These are phyloP conservation scores for Kwoniella sp. DNA, from an alignment of 768 basidiomycete genomes.

Conservation along the genomic window DNA sequence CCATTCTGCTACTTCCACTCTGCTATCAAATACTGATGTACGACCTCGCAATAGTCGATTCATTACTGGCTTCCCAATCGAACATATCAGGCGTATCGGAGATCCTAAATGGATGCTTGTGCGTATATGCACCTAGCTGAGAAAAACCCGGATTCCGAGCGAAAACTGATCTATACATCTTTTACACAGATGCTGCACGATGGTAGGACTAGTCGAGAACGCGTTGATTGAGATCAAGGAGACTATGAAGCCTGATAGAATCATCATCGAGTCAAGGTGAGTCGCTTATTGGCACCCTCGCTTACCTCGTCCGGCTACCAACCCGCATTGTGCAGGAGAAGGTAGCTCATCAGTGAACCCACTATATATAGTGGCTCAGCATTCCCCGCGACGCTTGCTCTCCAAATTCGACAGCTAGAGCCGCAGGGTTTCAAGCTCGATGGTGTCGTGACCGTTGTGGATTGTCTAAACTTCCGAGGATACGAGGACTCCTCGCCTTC, in stretches of 20 bases:
- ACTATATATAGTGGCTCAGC: constrained; percentile 73
- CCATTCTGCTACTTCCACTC: no score
- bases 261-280: constrained; percentile 93
- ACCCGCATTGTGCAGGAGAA: no score
- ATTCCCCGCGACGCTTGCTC: constrained; percentile 91
- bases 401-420: constrained; percentile 89
- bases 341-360: background rate
- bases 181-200: constrained; percentile 75
- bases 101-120: constrained; percentile 97
- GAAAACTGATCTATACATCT: background rate
- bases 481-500: constrained; percentile 92
- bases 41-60: constrained; percentile 67
- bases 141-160: background rate
- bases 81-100: constrained; percentile 80
- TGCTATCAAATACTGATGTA: background rate
- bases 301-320: no score
- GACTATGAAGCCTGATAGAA: constrained; percentile 80
- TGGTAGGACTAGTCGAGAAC: constrained; percentile 91
- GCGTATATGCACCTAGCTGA: constrained; percentile 49
- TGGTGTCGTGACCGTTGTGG: constrained; percentile 83
- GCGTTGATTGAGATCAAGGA: constrained; percentile 84
- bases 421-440: constrained; percentile 80
- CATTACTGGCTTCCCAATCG: constrained; percentile 81
- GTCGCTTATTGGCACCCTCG: no score
- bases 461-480: constrained; percentile 76